phyloP scores from a whole-genome alignment of 305 asterid species.

The Plantago lanceolata region DNA sequence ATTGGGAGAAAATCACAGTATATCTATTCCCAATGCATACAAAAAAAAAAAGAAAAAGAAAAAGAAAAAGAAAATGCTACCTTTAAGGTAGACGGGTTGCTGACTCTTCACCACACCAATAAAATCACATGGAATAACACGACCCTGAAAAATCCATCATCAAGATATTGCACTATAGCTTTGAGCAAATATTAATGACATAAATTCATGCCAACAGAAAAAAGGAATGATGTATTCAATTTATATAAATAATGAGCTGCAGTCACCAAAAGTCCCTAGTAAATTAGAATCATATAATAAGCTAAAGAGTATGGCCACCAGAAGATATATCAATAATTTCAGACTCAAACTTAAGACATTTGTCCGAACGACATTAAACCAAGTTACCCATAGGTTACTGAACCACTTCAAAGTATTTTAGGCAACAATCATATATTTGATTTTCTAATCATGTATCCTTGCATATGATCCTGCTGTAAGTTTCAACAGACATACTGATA shows the following conservation, averaged over 20 bases:
- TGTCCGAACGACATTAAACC: background rate
- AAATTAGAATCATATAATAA: too few species aligned
- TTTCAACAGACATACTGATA: too few species aligned
- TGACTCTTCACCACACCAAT: constrained; percentile 95
- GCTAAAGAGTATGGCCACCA: background rate
- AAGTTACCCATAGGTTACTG: background rate
- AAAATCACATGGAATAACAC: constrained; percentile 93
- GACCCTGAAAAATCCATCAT: constrained; percentile 67
- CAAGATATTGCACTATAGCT: constrained; percentile 22
- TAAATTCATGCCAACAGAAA: too few species aligned
- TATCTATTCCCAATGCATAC: background rate
- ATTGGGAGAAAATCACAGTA: background rate
- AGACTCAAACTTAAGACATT: background rate
- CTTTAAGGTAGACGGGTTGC: constrained; percentile 89
- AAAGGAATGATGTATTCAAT: too few species aligned
- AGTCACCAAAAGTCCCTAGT: too few species aligned
- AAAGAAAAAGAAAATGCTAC: constrained; percentile 26
- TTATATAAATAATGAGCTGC: too few species aligned
- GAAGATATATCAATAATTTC: background rate
- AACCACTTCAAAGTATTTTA: too few species aligned
- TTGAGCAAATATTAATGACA: too few species aligned
- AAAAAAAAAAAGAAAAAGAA: background rate
- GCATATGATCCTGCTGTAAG: too few species aligned
- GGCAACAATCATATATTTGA: too few species aligned
- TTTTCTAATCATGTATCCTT: too few species aligned